Base-by-base conservation (phyloP, 2,329 filamentous ascomycete species). In the Colletotrichum coccodes region DNA sequence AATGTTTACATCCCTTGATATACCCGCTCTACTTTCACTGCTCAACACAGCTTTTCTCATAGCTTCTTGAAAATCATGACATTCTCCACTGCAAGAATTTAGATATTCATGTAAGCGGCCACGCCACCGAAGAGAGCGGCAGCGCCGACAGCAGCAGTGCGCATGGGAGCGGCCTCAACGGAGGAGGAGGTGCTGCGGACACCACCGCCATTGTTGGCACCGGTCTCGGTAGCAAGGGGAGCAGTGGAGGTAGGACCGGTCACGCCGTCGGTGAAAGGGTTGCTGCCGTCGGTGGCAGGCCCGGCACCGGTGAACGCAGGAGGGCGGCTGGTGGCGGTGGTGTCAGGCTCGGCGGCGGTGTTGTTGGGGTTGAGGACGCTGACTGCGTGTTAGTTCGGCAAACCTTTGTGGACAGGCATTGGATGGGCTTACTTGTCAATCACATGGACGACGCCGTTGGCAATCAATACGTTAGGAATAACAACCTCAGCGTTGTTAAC, bases 311-410 rank as follows among this genome's bases (percentile, higher is more conserved):
- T 79, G 78, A 87, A 92, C 1, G 85, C 89, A 5, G 86, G 82
- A 0, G 80, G 75, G 42, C 87, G 85, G 1, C 83, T 82, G 0
- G 80, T 76, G 18, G 82, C 80, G 18, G 79, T 75, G 1, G 83
- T 74, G 26, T 83, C 72, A 6, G 85, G 83, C n/a, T 77, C 74
- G 5, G 80, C 81, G 1, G 79, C 77, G 3, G 83, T 80, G 74
- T 86, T 85, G 71, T 80, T 77, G 12, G 87, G 86, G 80, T 90
- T 91, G 56, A 91, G 80, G 42, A 91, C 88, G 68, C 83, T 85
- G 59, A 16, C 6, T n/a, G 9, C 2, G 14, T 12, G 30, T 70
- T 42, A 61, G 56, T 64, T 6, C 11, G 8, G 11, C 7, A 6
- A n/a, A n/a, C 5, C 3, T 60, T 16, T 18, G 18, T 53, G 2